A percentile compares a stretch with the other conserved stretches of the same genome.
phyloP scores from a whole-genome alignment of 148 eudicot species.

The Fallopia convolvulus region DNA sequence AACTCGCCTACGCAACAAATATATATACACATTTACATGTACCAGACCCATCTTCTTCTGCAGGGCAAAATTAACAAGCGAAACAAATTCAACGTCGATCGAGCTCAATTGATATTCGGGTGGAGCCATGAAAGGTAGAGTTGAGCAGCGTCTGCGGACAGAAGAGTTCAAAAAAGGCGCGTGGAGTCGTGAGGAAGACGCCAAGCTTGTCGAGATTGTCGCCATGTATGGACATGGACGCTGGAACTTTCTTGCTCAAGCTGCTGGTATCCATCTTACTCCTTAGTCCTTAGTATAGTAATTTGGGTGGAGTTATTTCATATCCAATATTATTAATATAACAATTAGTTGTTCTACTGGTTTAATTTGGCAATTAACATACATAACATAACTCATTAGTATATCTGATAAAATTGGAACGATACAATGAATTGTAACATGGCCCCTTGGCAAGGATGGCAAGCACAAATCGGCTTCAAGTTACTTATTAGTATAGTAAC shows the following conservation, averaged over 20 bases:
- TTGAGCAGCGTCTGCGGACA: not conserved
- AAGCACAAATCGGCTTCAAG: too few relatives aligned
- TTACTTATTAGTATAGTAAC: too few relatives aligned
- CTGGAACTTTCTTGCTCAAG: slow-evolving; percentile 5
- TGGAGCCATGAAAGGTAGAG: not conserved
- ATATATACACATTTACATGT: not conserved
- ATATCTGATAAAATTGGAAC: too few relatives aligned
- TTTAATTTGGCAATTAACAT: too few relatives aligned
- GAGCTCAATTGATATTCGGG: not conserved
- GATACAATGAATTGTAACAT: too few relatives aligned
- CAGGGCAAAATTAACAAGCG: not conserved
- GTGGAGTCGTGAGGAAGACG: slow-evolving; percentile 5
- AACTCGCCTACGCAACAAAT: not conserved
- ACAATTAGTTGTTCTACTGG: too few relatives aligned
- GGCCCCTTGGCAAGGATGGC: too few relatives aligned
- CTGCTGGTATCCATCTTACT: not conserved
- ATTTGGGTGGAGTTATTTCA: too few relatives aligned
- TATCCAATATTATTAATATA: too few relatives aligned
- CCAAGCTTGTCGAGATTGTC: not conserved
- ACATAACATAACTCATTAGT: not conserved
- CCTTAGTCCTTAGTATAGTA: too few relatives aligned
- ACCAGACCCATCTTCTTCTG: not conserved
- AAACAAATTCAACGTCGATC: not conserved
- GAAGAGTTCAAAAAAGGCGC: not conserved
- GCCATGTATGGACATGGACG: not conserved